Evolutionary conservation across 2,329 filamentous ascomycete genomes (phyloP).

Genomic region (Pyrenophora graminea): DNA sequence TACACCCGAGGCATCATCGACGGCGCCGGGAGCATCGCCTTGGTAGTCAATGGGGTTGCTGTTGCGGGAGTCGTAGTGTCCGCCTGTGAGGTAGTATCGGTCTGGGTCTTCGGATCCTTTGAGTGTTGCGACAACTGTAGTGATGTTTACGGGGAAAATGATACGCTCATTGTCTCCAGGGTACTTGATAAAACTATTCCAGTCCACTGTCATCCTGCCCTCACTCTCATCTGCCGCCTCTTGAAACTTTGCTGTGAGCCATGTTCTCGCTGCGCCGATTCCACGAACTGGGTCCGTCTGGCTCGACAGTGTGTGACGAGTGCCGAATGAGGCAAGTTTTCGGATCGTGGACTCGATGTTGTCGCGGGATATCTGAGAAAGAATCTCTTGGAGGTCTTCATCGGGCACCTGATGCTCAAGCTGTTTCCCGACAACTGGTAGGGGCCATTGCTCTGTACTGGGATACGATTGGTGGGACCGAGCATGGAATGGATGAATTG

Average conservation of each 20-base stretch:
- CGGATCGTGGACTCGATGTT: slow-evolving; percentile 55
- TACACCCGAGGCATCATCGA: slow-evolving; percentile 52
- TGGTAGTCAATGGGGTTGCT: slow-evolving; percentile 55
- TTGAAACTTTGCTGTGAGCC: slow-evolving; percentile 55
- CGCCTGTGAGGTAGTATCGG: slow-evolving; percentile 57
- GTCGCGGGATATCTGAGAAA: slow-evolving; percentile 44
- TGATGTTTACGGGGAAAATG: slow-evolving; percentile 55
- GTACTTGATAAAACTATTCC: slow-evolving; percentile 55
- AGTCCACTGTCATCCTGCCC: slow-evolving; percentile 55
- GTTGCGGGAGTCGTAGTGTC: slow-evolving; percentile 59
- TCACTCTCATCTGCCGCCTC: slow-evolving; percentile 51
- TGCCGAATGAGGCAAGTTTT: slow-evolving; percentile 59
- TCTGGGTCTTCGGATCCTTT: slow-evolving; percentile 53
- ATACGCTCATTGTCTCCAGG: slow-evolving; percentile 46
- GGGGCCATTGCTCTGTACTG: slow-evolving; percentile 42
- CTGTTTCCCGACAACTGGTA: slow-evolving; percentile 33
- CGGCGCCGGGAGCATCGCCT: slow-evolving; percentile 58
- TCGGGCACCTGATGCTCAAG: slow-evolving; percentile 46
- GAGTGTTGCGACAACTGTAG: slow-evolving; percentile 53
- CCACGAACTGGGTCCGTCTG: slow-evolving; percentile 56
- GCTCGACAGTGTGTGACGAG: slow-evolving; percentile 57
- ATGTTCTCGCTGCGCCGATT: slow-evolving; percentile 60
- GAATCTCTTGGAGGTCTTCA: slow-evolving; percentile 43
- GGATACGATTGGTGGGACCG: slow-evolving; percentile 14
- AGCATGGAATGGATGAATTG: slow-evolving; percentile 16